These are phyloP conservation scores for Reutealis trisperma DNA, from an alignment of 345 rosid genomes.

Conservation along the genomic window DNA sequence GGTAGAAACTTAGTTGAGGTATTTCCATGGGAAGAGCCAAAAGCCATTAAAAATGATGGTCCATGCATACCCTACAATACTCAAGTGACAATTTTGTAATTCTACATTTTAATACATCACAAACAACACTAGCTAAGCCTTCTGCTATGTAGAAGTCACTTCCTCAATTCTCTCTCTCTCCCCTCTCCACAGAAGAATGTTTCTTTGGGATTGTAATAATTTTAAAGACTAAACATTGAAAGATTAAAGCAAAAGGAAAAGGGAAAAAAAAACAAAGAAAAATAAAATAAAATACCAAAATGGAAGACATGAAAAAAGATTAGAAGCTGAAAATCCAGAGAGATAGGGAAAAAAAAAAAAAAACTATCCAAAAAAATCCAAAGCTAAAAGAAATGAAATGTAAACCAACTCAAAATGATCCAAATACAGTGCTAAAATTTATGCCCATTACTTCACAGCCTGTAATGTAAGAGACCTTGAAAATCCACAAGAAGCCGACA, in stretches of 20 bases:
- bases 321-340: slow-evolving; percentile 19
- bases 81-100: not conserved
- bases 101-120: not conserved
- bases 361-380: slow-evolving; percentile 14
- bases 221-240: not conserved
- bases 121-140: not conserved
- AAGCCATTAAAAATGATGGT: not conserved
- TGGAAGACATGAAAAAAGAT: slow-evolving; percentile 4
- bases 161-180: not conserved
- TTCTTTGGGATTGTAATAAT: slow-evolving; percentile 12
- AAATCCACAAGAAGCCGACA: slow-evolving; percentile 51
- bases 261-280: not conserved
- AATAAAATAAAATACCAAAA: not conserved
- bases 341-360: not conserved
- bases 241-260: slow-evolving; percentile 1
- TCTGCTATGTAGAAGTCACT: not conserved
- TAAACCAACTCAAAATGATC: slow-evolving; percentile 17
- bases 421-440: slow-evolving; percentile 19
- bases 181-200: slow-evolving; percentile 27
- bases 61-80: not conserved
- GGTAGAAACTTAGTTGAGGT: not conserved
- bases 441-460: slow-evolving; percentile 60
- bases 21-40: not conserved
- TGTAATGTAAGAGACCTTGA: slow-evolving; percentile 28
- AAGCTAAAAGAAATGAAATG: slow-evolving; percentile 7